phyloP scores from a whole-genome alignment of 345 rosid species.

The Sonneratia caseolaris region DNA sequence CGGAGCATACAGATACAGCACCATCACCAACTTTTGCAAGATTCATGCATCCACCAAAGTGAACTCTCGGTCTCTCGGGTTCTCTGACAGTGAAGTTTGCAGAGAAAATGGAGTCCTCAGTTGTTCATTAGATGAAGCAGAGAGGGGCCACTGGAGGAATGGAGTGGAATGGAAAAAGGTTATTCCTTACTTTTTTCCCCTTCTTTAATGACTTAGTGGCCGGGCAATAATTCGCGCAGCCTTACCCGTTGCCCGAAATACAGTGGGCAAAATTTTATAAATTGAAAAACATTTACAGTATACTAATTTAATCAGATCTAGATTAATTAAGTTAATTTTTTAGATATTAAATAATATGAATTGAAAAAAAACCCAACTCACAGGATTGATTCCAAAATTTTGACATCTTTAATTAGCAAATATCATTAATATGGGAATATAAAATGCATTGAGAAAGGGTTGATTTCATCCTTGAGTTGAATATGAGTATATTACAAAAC shows the following conservation, averaged over 20 bases:
- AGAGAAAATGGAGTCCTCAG: not conserved
- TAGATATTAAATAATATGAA: too few relatives aligned
- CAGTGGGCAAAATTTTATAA: not conserved
- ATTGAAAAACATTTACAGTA: too few relatives aligned
- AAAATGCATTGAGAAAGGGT: too few relatives aligned
- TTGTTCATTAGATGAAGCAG: not conserved
- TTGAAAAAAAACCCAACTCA: too few relatives aligned
- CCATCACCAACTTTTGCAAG: not conserved
- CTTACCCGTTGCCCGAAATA: conserved; percentile 9
- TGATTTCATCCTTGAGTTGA: too few relatives aligned
- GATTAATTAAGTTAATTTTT: too few relatives aligned
- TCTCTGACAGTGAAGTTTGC: not conserved
- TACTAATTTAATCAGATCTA: too few relatives aligned
- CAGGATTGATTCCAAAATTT: too few relatives aligned
- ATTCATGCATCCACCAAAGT: not conserved
- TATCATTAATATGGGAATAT: too few relatives aligned
- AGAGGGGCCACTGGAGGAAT: not conserved
- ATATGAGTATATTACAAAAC: too few relatives aligned
- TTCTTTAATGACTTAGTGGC: not conserved
- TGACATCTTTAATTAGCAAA: too few relatives aligned
- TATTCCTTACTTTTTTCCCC: not conserved
- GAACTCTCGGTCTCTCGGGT: not conserved
- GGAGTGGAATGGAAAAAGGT: not conserved
- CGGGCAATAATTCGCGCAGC: conserved; percentile 7
- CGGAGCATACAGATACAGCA: not conserved